A percentile compares a stretch with the other conserved stretches of the same genome.
Evolutionary conservation across 2,329 filamentous ascomycete genomes (phyloP).

Genomic region (Cladosporium sp.): DNA sequence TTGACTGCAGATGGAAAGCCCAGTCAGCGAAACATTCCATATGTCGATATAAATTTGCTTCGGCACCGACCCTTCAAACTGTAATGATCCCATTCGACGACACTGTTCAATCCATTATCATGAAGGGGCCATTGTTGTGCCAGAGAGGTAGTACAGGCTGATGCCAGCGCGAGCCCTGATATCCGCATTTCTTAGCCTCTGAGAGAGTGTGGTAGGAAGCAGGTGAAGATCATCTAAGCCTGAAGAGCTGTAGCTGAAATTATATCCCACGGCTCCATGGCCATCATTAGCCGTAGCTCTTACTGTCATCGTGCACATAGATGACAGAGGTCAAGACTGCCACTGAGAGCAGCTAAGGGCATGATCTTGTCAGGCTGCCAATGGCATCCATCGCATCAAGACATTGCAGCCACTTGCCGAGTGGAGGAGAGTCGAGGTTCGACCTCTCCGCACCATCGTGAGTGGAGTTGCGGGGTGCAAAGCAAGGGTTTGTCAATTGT

Average conservation of each 20-base stretch:
- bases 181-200: neutral
- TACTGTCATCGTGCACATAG: neutral
- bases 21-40: neutral
- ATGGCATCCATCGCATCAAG: neutral
- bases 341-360: neutral
- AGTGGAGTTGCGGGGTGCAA: neutral
- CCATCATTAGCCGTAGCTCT: neutral
- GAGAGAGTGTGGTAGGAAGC: no score
- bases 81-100: conserved; percentile 43
- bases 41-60: neutral
- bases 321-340: conserved; percentile 3
- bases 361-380: neutral
- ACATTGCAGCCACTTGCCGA: neutral
- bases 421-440: neutral
- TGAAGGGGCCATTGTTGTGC: conserved; percentile 42
- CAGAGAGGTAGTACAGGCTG: conserved; percentile 17
- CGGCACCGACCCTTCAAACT: conserved; percentile 52
- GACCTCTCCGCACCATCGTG: neutral
- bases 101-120: conserved; percentile 44
- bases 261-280: neutral
- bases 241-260: no score
- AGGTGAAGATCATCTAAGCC: no score
- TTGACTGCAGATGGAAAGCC: conserved; percentile 42
- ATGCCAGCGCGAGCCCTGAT: neutral
- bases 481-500: conserved; percentile 1